Conservation (phyloP, 176 grass and related monocot species). For the Hsuehochloa calcarea region DNA sequence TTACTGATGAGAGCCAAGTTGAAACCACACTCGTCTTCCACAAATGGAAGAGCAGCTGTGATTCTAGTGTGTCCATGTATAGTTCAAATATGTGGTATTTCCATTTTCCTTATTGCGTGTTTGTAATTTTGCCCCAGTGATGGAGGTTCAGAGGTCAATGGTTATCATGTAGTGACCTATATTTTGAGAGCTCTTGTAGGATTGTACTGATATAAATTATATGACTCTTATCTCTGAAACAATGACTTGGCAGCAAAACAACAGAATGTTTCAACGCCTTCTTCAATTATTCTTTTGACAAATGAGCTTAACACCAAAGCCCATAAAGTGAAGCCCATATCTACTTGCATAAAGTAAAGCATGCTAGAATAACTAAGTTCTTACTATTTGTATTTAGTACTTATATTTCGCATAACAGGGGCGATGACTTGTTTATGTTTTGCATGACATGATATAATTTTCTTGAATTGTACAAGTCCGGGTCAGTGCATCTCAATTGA, state of each 20-base stretch:
- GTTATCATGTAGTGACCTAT: neutral
- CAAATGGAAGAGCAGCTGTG: constrained; percentile 12
- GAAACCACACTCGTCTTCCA: constrained; percentile 22
- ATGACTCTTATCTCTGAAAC: neutral
- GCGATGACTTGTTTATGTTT: neutral
- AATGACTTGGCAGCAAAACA: neutral
- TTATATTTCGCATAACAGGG: neutral
- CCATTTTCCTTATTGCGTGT: constrained; percentile 15
- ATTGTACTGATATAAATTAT: constrained; percentile 39
- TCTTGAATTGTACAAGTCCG: neutral
- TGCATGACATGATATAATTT: neutral
- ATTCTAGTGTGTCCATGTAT: neutral
- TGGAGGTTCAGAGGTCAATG: constrained; percentile 33
- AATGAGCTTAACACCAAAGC: neutral
- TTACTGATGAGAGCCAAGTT: constrained; percentile 12
- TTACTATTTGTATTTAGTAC: neutral
- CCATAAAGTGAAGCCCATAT: neutral
- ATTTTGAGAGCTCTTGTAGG: neutral
- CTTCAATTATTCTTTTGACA: neutral
- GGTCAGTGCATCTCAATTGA: neutral
- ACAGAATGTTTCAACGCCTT: neutral
- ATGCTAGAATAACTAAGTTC: neutral
- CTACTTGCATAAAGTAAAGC: neutral
- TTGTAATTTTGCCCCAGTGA: neutral
- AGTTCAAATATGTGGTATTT: constrained; percentile 4